Evolutionary conservation across 257 asterid species (phyloP), one percentile per base, ranked within the genome.

Genomic region (Oldenlandia corymbosa): DNA sequence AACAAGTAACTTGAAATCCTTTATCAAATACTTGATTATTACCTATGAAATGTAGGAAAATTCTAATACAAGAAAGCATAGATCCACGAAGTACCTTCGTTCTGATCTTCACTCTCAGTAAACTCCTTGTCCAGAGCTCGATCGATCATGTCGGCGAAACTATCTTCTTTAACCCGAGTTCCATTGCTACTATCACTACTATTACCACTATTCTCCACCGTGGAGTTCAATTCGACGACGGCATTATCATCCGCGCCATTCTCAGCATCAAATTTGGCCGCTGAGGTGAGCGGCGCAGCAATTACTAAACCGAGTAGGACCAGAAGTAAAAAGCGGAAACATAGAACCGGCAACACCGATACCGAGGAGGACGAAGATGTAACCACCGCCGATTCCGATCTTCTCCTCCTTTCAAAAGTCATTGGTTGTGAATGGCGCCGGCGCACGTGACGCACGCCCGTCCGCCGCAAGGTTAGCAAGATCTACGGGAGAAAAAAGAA

Each of bases 81-180:
- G 95, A 87, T 87, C 88, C 67, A 48, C 17, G 39, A 76, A 34
- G 43, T 2, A 93, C 97, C 97, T 87, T 90, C 82, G 46, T 68
- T 84, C 75, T 78, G 94, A 81, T 90, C 95, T 67, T 85, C 96
- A 70, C 76, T 90, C 81, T 93, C 99, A 41, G 87, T 76, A 72
- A 93, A 93, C 78, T 93, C 99, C 76, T 90, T 90, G 75, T 86
- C 90, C 23, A 93, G 84, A 28, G 99, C 99, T 45, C 92, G 95
- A 85, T 87, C 97, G 65, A 90, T 87, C 87, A 93, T 90, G 69
- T 85, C 97, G 54, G 99, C 97, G 43, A 93, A 85, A 12, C 94
- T 93, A 24, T 85, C 90, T 78, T 87, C 96, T 76, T 82, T 87
- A 31, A 73, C 70, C 64, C 23, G 63, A 31, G 87, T 83, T 67